These are phyloP conservation scores for Penicillium frequentans DNA, from an alignment of 2,329 filamentous ascomycete genomes.

Conservation along the genomic window DNA sequence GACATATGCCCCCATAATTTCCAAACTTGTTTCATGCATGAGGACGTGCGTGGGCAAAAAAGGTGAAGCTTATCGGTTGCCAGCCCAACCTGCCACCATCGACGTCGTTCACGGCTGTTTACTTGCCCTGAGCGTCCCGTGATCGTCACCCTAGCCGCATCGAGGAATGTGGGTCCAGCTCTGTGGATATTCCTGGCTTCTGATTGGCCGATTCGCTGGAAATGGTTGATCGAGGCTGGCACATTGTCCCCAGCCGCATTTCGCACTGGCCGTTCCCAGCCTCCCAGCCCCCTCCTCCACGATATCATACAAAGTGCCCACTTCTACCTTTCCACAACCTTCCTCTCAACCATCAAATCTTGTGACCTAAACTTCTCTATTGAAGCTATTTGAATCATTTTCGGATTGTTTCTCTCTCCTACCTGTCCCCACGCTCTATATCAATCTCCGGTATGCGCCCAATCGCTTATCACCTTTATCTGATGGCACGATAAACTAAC, in stretches of 20 bases:
- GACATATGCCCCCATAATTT: too few species aligned
- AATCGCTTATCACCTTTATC: conserved; percentile 8
- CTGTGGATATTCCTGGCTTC: not conserved
- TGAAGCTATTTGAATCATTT: not conserved
- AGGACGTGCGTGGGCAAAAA: not conserved
- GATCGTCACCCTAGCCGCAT: conserved; percentile 17
- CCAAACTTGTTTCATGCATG: not conserved
- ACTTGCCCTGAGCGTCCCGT: conserved; percentile 24
- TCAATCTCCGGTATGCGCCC: conserved; percentile 28
- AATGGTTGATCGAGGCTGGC: conserved; percentile 21
- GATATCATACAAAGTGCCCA: conserved; percentile 17
- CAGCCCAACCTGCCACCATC: conserved; percentile 18
- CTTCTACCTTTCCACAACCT: conserved; percentile 1
- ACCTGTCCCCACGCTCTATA: not conserved
- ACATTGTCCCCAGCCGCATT: conserved; percentile 17
- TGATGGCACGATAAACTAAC: conserved; percentile 18
- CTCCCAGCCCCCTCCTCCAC: conserved; percentile 28
- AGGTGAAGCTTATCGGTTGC: conserved; percentile 22
- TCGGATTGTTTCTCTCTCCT: not conserved
- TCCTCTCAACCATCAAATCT: conserved; percentile 1
- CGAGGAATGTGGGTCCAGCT: not conserved
- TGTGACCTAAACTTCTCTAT: not conserved
- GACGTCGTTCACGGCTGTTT: conserved; percentile 21
- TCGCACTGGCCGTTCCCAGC: conserved; percentile 25
- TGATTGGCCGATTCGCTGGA: conserved; percentile 11